Percentiles rank a stretch among this genome's conserved stretches.
These are phyloP conservation scores for Lippia alba DNA, from an alignment of 305 asterid genomes.

Conservation along the genomic window DNA sequence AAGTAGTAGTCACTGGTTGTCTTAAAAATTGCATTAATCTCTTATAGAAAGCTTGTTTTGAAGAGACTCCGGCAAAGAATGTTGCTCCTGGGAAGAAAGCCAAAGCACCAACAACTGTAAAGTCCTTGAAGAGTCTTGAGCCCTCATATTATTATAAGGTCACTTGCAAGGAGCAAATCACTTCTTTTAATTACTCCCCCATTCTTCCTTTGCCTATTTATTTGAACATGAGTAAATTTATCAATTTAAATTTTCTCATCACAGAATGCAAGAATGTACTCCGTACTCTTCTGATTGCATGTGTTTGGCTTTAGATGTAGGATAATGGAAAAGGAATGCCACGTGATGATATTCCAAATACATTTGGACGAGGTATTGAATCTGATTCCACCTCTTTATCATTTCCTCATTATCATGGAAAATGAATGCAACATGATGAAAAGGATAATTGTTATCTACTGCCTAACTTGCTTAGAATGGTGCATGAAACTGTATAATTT, in stretches of 20 bases:
- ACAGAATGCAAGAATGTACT: slow-evolving; percentile 15
- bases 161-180: slow-evolving; percentile 68
- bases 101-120: slow-evolving; percentile 54
- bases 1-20: slow-evolving; percentile 2
- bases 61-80: slow-evolving; percentile 81
- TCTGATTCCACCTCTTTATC: slow-evolving; percentile 28
- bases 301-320: slow-evolving; percentile 47
- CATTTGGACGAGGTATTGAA: slow-evolving; percentile 88
- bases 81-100: slow-evolving; percentile 83
- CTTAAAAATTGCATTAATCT: slow-evolving; percentile 28
- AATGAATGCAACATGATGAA: no score
- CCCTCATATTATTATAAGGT: slow-evolving; percentile 81
- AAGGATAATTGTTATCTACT: slow-evolving; percentile 1
- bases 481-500: slow-evolving; percentile 20
- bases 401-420: no score
- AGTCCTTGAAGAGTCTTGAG: slow-evolving; percentile 76
- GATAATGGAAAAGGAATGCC: slow-evolving; percentile 99
- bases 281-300: slow-evolving; percentile 36
- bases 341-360: slow-evolving; percentile 93
- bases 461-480: slow-evolving; percentile 16
- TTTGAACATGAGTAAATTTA: neutral
- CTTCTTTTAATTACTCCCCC: slow-evolving; percentile 21
- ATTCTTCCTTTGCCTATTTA: slow-evolving; percentile 12
- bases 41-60: slow-evolving; percentile 72
- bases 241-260: slow-evolving; percentile 20